Evolutionary conservation across 306 rosid genomes (phyloP).

Genomic region (Cercis canadensis): DNA sequence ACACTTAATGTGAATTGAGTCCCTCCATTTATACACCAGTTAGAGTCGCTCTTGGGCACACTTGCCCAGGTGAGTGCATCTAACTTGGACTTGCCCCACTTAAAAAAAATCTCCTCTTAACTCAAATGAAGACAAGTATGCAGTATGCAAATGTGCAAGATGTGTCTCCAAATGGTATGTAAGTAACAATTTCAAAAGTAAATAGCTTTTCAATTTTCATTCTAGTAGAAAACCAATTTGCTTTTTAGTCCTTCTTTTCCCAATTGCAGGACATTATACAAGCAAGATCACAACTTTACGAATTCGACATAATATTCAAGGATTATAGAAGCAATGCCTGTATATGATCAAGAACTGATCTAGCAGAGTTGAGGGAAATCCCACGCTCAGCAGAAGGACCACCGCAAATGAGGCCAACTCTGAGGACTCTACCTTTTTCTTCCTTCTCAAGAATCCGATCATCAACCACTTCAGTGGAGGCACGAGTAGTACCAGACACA

Average conservation of each 20-base stretch:
- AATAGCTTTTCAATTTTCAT: neutral
- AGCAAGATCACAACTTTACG: neutral
- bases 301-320: too few species aligned
- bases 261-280: neutral
- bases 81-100: too few species aligned
- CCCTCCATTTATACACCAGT: too few species aligned
- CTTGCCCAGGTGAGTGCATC: too few species aligned
- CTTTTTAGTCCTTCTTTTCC: neutral
- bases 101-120: too few species aligned
- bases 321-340: conserved; percentile 45
- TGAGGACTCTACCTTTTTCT: conserved; percentile 47
- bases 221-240: neutral
- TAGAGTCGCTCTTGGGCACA: too few species aligned
- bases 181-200: neutral
- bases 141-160: too few species aligned
- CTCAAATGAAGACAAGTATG: too few species aligned
- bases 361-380: conserved; percentile 90
- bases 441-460: conserved; percentile 37
- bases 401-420: conserved; percentile 85
- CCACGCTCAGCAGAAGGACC: conserved; percentile 99
- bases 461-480: conserved; percentile 42
- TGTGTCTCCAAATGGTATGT: too few species aligned
- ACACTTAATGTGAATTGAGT: too few species aligned
- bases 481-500: conserved; percentile 36
- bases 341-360: conserved; percentile 93